These are phyloP conservation scores for Torulaspora globosa DNA, from an alignment of 1,139 yeast genomes.

Conservation along the genomic window DNA sequence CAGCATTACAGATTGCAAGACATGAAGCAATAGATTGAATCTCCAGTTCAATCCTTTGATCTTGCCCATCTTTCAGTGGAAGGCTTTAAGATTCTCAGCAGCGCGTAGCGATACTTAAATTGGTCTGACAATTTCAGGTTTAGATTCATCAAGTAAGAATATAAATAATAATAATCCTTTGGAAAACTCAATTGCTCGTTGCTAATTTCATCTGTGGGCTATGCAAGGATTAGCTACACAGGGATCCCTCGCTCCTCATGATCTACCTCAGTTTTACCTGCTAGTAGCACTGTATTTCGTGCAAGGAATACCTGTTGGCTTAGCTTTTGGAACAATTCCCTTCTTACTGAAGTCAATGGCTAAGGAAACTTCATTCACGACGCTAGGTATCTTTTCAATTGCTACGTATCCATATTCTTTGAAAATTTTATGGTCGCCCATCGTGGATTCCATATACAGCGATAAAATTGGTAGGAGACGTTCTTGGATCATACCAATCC, in stretches of 20 bases:
- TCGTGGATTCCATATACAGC: constrained; percentile 81
- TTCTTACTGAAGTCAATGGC: constrained; percentile 68
- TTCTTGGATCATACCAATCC: constrained; percentile 94
- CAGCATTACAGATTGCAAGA: too few species aligned
- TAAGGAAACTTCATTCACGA: constrained; percentile 70
- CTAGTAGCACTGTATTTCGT: constrained; percentile 69
- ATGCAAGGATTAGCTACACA: constrained; percentile 6
- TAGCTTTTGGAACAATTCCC: constrained; percentile 95
- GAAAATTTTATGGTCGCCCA: constrained; percentile 91
- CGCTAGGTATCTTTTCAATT: constrained; percentile 82
- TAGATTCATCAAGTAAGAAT: background rate
- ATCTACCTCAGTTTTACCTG: constrained; percentile 67
- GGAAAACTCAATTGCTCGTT: background rate
- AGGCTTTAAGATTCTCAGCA: background rate
- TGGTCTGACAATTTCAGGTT: background rate
- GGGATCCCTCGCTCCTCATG: constrained; percentile 38
- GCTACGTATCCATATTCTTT: constrained; percentile 94
- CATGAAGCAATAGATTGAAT: too few species aligned
- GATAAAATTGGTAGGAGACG: constrained; percentile 72
- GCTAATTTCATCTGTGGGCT: background rate
- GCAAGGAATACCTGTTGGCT: constrained; percentile 94
- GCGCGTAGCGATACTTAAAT: background rate
- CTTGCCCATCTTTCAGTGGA: background rate
- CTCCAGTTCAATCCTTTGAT: too few species aligned
- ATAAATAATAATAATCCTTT: background rate